Evolutionary conservation across 345 rosid species (phyloP).

Genomic region (Isatis tinctoria): DNA sequence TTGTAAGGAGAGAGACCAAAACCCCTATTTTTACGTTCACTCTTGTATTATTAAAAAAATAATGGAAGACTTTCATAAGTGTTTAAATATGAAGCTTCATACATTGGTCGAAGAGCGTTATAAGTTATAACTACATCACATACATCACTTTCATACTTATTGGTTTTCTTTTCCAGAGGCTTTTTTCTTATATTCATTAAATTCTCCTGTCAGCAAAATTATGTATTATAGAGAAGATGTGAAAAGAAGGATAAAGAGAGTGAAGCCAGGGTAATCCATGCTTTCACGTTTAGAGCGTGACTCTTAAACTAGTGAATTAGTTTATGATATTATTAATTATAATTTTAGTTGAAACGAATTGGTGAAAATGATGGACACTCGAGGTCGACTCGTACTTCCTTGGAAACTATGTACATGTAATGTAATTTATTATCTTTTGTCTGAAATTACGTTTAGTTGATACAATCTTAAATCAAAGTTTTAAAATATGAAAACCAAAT

Average conservation of each 20-base stretch:
- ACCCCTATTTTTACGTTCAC: neutral
- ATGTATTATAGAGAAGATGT: conserved; percentile 2
- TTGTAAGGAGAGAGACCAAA: neutral
- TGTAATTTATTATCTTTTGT: neutral
- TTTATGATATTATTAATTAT: neutral
- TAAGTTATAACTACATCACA: conserved; percentile 6
- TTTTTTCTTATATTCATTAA: neutral
- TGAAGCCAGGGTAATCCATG: conserved; percentile 7
- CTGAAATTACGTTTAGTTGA: neutral
- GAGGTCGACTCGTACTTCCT: neutral
- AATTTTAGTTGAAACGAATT: neutral
- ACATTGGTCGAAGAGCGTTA: conserved; percentile 3
- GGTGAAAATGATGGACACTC: neutral
- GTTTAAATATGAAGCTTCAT: neutral
- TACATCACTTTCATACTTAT: conserved; percentile 11
- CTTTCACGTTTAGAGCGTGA: conserved; percentile 30
- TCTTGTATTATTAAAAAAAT: neutral
- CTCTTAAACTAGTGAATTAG: conserved; percentile 1
- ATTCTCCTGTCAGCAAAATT: neutral
- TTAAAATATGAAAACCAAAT: conserved; percentile 7
- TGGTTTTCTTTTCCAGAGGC: neutral
- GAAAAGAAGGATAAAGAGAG: conserved; percentile 7
- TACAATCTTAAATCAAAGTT: neutral
- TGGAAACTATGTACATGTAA: neutral
- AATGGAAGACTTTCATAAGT: neutral